Evolutionary conservation across 805 yeast genomes (phyloP).

Genomic region (Lipomyces orientalis): DNA sequence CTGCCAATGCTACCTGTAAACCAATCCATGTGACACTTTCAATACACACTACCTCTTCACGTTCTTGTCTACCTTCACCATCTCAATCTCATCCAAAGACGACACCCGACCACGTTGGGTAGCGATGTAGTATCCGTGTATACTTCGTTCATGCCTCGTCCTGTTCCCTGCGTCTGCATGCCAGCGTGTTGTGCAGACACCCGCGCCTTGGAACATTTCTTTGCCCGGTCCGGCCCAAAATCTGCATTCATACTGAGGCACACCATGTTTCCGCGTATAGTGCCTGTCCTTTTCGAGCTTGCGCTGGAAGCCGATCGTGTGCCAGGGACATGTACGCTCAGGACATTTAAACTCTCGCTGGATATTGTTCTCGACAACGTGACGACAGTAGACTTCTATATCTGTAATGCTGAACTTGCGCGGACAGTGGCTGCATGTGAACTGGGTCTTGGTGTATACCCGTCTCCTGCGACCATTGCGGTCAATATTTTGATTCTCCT

Average conservation of each 20-base stretch:
- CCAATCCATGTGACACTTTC: no score
- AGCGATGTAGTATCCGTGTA: conserved; percentile 37
- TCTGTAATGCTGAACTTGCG: conserved; percentile 22
- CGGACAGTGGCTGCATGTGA: conserved; percentile 32
- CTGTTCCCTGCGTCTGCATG: conserved; percentile 44
- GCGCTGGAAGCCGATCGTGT: conserved; percentile 41
- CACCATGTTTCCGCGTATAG: conserved; percentile 41
- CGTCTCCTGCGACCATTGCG: conserved; percentile 34
- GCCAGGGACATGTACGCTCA: conserved; percentile 40
- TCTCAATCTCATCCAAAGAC: conserved; percentile 17
- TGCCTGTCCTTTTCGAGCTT: conserved; percentile 43
- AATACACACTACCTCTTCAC: background rate
- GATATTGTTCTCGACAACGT: conserved; percentile 27
- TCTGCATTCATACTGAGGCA: conserved; percentile 42
- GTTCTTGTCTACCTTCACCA: conserved; percentile 8
- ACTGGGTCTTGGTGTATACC: conserved; percentile 27
- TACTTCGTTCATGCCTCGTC: conserved; percentile 40
- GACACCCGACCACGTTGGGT: conserved; percentile 25
- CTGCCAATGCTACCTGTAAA: no score
- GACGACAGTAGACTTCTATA: conserved; percentile 24
- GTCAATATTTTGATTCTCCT: conserved; percentile 17
- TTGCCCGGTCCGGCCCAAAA: conserved; percentile 40
- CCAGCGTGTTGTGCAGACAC: conserved; percentile 42
- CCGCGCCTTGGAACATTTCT: conserved; percentile 40
- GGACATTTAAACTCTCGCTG: conserved; percentile 42